A percentile compares a stretch with the other conserved stretches of the same genome.
Evolutionary conservation across 2,329 filamentous ascomycete genomes (phyloP).

Genomic region (Stagonosporopsis tanaceti): DNA sequence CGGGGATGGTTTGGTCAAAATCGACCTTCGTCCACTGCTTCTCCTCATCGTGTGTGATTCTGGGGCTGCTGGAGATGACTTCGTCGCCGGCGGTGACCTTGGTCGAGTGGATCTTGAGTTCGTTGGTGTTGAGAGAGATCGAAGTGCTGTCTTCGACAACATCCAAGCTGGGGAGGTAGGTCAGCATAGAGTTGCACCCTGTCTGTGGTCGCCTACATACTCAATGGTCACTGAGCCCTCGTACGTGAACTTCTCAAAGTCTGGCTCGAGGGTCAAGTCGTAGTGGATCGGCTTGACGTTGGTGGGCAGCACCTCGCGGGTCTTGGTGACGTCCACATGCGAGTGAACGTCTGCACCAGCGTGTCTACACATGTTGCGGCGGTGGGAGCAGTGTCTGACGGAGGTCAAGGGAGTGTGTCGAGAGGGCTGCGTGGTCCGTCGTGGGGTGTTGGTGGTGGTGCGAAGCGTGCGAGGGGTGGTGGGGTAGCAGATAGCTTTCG

Average conservation of each 20-base stretch:
- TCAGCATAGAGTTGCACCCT: conserved; percentile 26
- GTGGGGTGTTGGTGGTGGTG: conserved; percentile 34
- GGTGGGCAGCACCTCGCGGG: conserved; percentile 85
- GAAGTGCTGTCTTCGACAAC: conserved; percentile 84
- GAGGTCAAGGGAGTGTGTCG: conserved; percentile 31
- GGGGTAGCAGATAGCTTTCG: conserved; percentile 40
- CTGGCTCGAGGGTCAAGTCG: conserved; percentile 87
- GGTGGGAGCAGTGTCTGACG: conserved; percentile 74
- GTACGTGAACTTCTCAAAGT: conserved; percentile 88
- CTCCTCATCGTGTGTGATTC: conserved; percentile 77
- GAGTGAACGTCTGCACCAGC: conserved; percentile 63
- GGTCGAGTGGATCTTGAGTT: conserved; percentile 81
- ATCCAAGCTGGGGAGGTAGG: conserved; percentile 66
- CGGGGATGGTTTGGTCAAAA: conserved; percentile 75
- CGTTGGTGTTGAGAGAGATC: conserved; percentile 86
- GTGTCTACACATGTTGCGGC: conserved; percentile 76
- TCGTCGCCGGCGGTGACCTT: conserved; percentile 70
- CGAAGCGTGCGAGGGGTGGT: conserved; percentile 31
- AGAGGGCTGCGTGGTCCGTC: conserved; percentile 28
- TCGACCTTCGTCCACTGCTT: conserved; percentile 83
- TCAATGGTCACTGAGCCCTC: conserved; percentile 86
- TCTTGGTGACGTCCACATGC: conserved; percentile 67
- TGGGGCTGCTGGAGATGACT: conserved; percentile 67
- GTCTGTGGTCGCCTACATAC: conserved; percentile 50
- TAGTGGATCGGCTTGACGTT: conserved; percentile 95